Conservation (phyloP, 2,329 filamentous ascomycete genomes). For the Emericellopsis atlantica region DNA sequence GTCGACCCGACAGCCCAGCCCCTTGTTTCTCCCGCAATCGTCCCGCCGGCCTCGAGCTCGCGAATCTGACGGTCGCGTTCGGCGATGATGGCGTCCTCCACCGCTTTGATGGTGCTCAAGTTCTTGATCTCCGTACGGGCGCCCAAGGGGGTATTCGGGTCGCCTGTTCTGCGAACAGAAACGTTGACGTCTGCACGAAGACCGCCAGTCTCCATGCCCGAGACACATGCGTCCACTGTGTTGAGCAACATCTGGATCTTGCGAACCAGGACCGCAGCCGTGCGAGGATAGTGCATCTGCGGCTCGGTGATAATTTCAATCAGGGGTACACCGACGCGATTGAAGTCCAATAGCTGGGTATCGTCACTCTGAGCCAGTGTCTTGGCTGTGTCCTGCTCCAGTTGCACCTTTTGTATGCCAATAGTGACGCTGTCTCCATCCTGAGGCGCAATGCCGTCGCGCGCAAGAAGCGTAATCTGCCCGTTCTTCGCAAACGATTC, state of each 20-base stretch:
- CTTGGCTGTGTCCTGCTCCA: constrained; percentile 97
- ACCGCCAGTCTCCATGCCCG: constrained; percentile 88
- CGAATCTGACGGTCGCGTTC: constrained; percentile 82
- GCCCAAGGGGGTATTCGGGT: constrained; percentile 41
- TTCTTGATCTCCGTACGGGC: constrained; percentile 97
- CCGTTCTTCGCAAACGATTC: constrained; percentile 59
- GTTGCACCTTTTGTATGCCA: constrained; percentile 85
- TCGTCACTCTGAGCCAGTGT: constrained; percentile 67
- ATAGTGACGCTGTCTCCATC: constrained; percentile 60
- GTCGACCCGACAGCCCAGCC: constrained; percentile 82
- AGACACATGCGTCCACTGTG: constrained; percentile 72
- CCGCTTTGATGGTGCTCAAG: constrained; percentile 82
- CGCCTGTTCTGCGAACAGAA: constrained; percentile 56
- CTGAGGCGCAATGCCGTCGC: constrained; percentile 69
- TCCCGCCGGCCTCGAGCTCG: constrained; percentile 62
- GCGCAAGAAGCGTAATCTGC: constrained; percentile 51
- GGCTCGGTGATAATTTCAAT: constrained; percentile 93
- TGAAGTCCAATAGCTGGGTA: constrained; percentile 78
- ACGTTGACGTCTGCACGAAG: constrained; percentile 92
- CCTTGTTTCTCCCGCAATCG: constrained; percentile 73
- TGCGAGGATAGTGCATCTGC: constrained; percentile 74
- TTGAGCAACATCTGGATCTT: constrained; percentile 77
- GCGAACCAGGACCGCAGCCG: constrained; percentile 76
- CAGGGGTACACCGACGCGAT: constrained; percentile 79
- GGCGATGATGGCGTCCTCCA: constrained; percentile 87